Evolutionary conservation across 2,329 filamentous ascomycete genomes (phyloP), one percentile per base, ranked within the genome.

Genomic region (Podosphaera fusca): DNA sequence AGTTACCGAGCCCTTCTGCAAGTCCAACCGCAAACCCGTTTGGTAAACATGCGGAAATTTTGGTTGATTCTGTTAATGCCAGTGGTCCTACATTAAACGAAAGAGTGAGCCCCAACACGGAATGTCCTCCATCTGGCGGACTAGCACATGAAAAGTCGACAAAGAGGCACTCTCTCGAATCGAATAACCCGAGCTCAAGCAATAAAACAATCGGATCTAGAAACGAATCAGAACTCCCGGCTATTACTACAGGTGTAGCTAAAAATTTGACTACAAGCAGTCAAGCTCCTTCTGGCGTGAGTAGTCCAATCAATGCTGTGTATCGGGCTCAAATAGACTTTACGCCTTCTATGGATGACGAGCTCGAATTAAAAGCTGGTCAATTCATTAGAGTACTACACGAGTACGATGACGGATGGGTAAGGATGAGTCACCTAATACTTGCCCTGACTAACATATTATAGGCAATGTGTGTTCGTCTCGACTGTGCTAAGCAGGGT

Each of bases 391-490:
- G 90, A 61, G 74, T 98, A 61, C 75, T 96, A 56, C 90, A 96
- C 67, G 89, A 95, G 70, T 98, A 96, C 65, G 92, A 98, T 67
- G 92, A 98, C 71, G 92, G 92, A 65, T 98, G 92, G 92, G 86
- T 90, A 78, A 77, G 85, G 57, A 34, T 55, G 45, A 46, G 29
- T 55, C 38, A 49, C 42, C 2, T 29, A 8, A 42, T 30, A 33
- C 7, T 8, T 30, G 51, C 58, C 55, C 57, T 56, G 59, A 64
- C 68, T 70, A 69, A 71, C 65, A 64, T 55, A 10, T 30, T 59
- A 56, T 4, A 89, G 86, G 87, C 89, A 66, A 85, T 96, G 57
- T 95, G 88, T 70, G 85, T 88, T 63, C 84, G 84, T 62, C 82
- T 96, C 64, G 89, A 96, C 70, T 84, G 88, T 61, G 89, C 87